Base-by-base conservation (phyloP, 2,329 filamentous ascomycete genomes). In the Apiospora aurea region DNA sequence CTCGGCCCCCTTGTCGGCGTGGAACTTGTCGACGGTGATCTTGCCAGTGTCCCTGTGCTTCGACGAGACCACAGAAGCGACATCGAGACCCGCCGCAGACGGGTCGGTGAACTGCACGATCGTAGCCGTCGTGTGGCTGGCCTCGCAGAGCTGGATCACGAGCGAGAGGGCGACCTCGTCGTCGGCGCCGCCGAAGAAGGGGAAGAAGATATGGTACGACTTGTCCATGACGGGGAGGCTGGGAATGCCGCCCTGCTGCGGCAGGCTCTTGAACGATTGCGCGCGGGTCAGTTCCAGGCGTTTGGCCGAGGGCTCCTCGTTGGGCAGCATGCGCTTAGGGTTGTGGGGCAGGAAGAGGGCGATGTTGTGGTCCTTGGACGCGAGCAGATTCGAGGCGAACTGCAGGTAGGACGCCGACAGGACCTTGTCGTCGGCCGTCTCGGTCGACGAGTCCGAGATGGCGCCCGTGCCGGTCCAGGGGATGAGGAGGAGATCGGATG, bases 391-490 rank as follows among this genome's bases (percentile, higher is more conserved):
- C 44, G 88, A 86, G 21, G 97, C 90, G 78, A 98, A 98, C 2
- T 88, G 84, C 6, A 91, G 88, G 80, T 97, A 96, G 0, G 88
- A 81, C 1, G 87, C 87, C 41, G 87, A 88, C 4, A 85, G 85
- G 73, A 94, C 91, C 49, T 89, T 89, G 74, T 88, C 91, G 85
- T 85, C 84, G 1, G 83, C 80, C 61, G 80, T 83, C 75, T 84
- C 85, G 53, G 91, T 88, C 73, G 98, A 95, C 11, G 87, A 88
- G 57, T 64, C 57, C 2, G 57, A 64, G 57, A 64, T 88, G 73
- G 89, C 90, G 16, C 94, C 94, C 0, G 91, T 92, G 76, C 97
- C 93, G 76, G 93, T 96, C 96, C 96, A 98, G 0, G 96, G 96
- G 6, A 98, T 88, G 3, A 98, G 86, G 6, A 97, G 87, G 38